phyloP scores from a whole-genome alignment of 441 rosid species.

The Biscutella laevigata region DNA sequence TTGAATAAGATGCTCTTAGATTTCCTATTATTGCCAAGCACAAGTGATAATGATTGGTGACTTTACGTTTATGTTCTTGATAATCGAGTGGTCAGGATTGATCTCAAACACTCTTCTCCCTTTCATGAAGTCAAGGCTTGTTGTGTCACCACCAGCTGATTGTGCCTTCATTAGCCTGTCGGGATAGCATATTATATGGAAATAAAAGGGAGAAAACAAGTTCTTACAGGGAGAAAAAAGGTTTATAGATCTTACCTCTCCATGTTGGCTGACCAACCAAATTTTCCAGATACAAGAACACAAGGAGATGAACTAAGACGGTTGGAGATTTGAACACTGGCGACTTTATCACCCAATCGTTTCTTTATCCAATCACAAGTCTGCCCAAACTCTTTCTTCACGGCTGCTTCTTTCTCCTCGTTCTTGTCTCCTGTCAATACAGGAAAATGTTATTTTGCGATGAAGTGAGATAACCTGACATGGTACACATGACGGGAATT shows the following conservation, averaged over 20 bases:
- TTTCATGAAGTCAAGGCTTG: slow-evolving; percentile 82
- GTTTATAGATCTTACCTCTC: slow-evolving; percentile 59
- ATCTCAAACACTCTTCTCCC: slow-evolving; percentile 91
- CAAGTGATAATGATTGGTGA: slow-evolving; percentile 1
- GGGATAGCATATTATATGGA: slow-evolving; percentile 1
- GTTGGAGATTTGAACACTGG: slow-evolving; percentile 78
- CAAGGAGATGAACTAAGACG: slow-evolving; percentile 91
- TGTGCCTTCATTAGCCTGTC: slow-evolving; percentile 86
- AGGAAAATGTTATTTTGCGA: slow-evolving; percentile 3
- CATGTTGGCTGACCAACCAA: slow-evolving; percentile 99
- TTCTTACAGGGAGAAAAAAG: neutral
- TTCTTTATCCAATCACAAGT: slow-evolving; percentile 97
- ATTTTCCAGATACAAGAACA: slow-evolving; percentile 85
- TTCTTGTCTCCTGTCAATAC: slow-evolving; percentile 63
- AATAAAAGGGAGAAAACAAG: neutral
- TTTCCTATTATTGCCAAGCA: neutral
- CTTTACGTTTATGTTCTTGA: slow-evolving; percentile 53
- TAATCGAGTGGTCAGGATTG: slow-evolving; percentile 78
- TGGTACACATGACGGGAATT: neutral
- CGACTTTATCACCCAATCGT: slow-evolving; percentile 76
- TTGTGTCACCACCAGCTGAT: slow-evolving; percentile 62
- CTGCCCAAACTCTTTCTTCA: slow-evolving; percentile 73
- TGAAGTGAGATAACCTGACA: neutral
- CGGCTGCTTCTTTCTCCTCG: slow-evolving; percentile 72
- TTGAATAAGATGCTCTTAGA: neutral